phyloP scores from a whole-genome alignment of 495 filamentous ascomycete genomes.

The Penicillium turbatum region DNA sequence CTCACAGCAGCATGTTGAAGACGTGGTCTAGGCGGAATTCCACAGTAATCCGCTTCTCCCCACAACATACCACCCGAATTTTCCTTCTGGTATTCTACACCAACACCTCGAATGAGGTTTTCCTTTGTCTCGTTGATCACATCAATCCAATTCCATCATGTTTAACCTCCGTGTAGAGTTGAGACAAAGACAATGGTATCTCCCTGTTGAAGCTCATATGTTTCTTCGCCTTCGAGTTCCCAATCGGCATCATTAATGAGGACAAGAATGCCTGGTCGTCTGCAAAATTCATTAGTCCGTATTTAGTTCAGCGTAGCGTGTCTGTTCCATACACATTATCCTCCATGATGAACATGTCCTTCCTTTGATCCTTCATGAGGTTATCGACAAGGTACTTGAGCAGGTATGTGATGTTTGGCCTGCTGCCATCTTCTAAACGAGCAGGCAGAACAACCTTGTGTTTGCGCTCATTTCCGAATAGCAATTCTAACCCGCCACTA shows the following conservation, averaged over 20 bases:
- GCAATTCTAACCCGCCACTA: slow-evolving; percentile 92
- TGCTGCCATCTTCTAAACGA: slow-evolving; percentile 51
- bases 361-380: slow-evolving; percentile 78
- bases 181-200: slow-evolving; percentile 96
- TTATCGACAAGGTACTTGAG: slow-evolving; percentile 77
- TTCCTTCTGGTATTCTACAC: not conserved
- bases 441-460: slow-evolving; percentile 66
- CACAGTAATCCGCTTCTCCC: not conserved
- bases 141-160: not conserved
- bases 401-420: slow-evolving; percentile 69
- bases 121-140: not conserved
- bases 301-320: not conserved
- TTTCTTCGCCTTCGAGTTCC: slow-evolving; percentile 94
- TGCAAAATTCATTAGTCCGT: slow-evolving; percentile 31
- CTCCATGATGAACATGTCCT: slow-evolving; percentile 86
- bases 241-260: slow-evolving; percentile 97
- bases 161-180: slow-evolving; percentile 88
- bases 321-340: slow-evolving; percentile 68
- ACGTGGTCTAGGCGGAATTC: slow-evolving; percentile 36
- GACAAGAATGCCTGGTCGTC: slow-evolving; percentile 94
- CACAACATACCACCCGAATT: not conserved
- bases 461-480: slow-evolving; percentile 78
- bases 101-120: not conserved
- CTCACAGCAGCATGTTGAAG: slow-evolving; percentile 47
- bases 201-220: slow-evolving; percentile 71